Percentiles rank a stretch among this genome's conserved stretches.
Evolutionary conservation across 306 rosid genomes (phyloP).

Genomic region (Gynostemma pentaphyllum): DNA sequence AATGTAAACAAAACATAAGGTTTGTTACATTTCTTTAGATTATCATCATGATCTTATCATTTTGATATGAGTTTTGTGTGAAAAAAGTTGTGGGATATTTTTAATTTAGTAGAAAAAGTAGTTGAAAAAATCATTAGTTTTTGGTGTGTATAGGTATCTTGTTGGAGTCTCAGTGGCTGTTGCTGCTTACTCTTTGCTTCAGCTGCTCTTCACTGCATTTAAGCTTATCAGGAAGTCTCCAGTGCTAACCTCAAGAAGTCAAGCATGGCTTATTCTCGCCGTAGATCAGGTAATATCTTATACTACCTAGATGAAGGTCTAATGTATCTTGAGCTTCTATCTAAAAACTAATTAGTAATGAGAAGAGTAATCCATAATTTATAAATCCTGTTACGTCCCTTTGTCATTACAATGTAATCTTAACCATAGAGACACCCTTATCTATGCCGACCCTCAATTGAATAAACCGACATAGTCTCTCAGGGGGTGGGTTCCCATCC

Average conservation of each 20-base stretch:
- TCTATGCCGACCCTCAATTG: too few species aligned
- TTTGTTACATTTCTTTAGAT: not conserved
- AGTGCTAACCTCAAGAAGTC: constrained; percentile 53
- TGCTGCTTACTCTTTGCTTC: constrained; percentile 60
- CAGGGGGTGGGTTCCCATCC: too few species aligned
- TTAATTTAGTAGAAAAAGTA: constrained; percentile 12
- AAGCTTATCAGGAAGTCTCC: constrained; percentile 50
- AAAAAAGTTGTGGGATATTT: not conserved
- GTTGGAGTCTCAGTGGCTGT: constrained; percentile 70
- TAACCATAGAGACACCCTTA: too few species aligned
- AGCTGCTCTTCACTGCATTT: constrained; percentile 46
- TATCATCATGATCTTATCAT: too few species aligned
- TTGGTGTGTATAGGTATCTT: constrained; percentile 44
- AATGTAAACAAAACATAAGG: not conserved
- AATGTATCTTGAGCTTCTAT: too few species aligned
- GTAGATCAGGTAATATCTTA: constrained; percentile 61
- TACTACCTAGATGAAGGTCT: too few species aligned
- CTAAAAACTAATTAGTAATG: too few species aligned
- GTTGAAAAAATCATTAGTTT: constrained; percentile 7
- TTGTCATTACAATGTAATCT: too few species aligned
- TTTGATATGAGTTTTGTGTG: not conserved
- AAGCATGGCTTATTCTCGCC: constrained; percentile 77
- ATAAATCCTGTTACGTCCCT: too few species aligned
- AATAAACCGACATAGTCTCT: too few species aligned
- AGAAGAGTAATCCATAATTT: too few species aligned